Conservation (phyloP, 2,329 filamentous ascomycete genomes). For the Tolypocladium album region DNA sequence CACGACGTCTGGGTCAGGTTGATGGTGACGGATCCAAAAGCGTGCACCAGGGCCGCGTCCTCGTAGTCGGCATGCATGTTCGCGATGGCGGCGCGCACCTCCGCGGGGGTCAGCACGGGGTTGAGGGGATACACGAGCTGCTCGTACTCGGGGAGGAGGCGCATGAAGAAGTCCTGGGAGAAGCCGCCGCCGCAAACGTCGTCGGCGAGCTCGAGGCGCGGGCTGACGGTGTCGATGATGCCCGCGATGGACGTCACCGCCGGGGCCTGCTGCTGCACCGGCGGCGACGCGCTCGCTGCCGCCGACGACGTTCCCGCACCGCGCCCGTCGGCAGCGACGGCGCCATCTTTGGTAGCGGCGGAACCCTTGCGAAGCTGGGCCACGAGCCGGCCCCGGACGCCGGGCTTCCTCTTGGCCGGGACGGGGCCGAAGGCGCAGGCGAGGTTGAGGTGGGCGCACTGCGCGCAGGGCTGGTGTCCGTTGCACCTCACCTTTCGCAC, state of each 20-base stretch:
- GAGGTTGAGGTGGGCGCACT: constrained; percentile 23
- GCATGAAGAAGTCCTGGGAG: constrained; percentile 19
- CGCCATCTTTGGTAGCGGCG: neutral
- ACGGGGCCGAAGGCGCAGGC: constrained; percentile 21
- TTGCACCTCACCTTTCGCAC: constrained; percentile 27
- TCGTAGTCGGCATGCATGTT: constrained; percentile 21
- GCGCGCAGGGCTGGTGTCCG: constrained; percentile 20
- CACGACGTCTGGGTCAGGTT: constrained; percentile 21
- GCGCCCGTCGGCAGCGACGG: neutral
- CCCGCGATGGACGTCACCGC: constrained; percentile 14
- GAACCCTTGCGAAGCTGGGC: constrained; percentile 20
- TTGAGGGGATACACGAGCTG: constrained; percentile 25
- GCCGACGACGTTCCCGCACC: neutral
- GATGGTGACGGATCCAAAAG: constrained; percentile 24
- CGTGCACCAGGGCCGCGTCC: constrained; percentile 24
- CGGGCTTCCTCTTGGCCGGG: constrained; percentile 21
- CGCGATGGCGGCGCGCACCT: constrained; percentile 18
- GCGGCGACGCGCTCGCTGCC: neutral
- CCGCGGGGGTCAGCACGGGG: constrained; percentile 19
- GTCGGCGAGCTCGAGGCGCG: neutral
- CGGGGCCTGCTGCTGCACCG: neutral
- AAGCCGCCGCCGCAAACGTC: constrained; percentile 9
- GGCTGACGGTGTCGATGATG: constrained; percentile 10
- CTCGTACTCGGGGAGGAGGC: constrained; percentile 21
- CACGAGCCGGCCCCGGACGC: constrained; percentile 21